Base-by-base conservation (phyloP, 208 protist species). In the Acanthamoeba quina region DNA sequence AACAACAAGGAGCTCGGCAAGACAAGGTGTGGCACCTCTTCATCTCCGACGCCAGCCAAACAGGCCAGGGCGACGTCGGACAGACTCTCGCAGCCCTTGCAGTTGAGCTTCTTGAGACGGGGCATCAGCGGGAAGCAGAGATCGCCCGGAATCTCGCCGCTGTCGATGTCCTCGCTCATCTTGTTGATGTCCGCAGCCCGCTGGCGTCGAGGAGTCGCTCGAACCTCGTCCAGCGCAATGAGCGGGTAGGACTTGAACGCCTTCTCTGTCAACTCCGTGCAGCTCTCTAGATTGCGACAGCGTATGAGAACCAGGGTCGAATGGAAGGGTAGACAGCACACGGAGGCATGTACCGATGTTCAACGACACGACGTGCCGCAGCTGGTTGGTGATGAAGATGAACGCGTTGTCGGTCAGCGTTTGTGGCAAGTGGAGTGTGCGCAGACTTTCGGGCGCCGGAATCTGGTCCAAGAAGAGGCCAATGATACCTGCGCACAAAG, bases 401-500 rank as follows among this genome's bases (percentile, higher is more conserved):
- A 92, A 74, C 5, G 86, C 86, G 10, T 0, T 7, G 41, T 92
- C 86, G 1, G 86, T 92, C 58, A 92, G 15, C 26, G 86, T 92
- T 37, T 92, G 86, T 11, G 86, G 86, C 86, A 92, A 26, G 49
- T 92, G 86, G 13, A 92, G 26, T 19, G 86, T 74, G 24, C 64
- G 86, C 58, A 92, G 60, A 29, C 49, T 76, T 5, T 70, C 86
- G 17, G 62, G 64, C 9, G 5, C 31, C 34, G 58, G 1, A 10
- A 92, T 70, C n/a, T 74, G 86, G 29, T 92, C 62, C 13, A 92
- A 26, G 60, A 92, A 92, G 6, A 92, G 44, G 6, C 26, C 44
- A 15, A 56, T 21, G 7, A 86, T 21, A 34, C 78, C 78, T 86
- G 49, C 34, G 11, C 34, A 24, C 29, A 29, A 34, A 29, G 24